Percentiles rank a stretch among this genome's conserved stretches.
Conservation (phyloP, 2,329 filamentous ascomycete genomes). For the Pestalotiopsis sp. region DNA sequence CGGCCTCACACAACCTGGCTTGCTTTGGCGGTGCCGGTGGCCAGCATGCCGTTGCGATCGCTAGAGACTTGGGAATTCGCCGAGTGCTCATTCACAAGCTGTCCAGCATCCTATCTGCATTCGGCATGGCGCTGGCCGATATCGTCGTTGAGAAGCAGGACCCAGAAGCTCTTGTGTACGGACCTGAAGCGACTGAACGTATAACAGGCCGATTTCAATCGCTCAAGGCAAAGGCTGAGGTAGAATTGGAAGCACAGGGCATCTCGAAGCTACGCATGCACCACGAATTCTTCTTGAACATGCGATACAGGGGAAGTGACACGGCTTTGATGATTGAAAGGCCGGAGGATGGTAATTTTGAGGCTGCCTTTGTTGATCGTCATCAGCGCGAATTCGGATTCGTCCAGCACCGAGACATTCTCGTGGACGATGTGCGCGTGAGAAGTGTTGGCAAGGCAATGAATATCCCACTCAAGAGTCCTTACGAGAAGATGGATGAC, state of each 20-base stretch:
- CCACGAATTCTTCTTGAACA: slow-evolving; percentile 41
- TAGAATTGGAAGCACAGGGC: slow-evolving; percentile 21
- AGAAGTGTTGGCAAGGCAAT: slow-evolving; percentile 29
- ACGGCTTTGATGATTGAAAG: slow-evolving; percentile 50
- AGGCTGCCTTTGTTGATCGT: slow-evolving; percentile 34
- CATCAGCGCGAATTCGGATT: slow-evolving; percentile 46
- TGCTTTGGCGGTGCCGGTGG: slow-evolving; percentile 72
- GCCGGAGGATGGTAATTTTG: slow-evolving; percentile 37
- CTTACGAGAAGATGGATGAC: background rate
- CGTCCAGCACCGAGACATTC: slow-evolving; percentile 35
- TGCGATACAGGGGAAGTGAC: slow-evolving; percentile 53
- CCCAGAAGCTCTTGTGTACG: slow-evolving; percentile 17
- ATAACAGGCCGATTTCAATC: slow-evolving; percentile 10
- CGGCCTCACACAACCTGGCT: slow-evolving; percentile 32
- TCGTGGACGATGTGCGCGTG: slow-evolving; percentile 42
- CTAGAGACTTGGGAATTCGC: slow-evolving; percentile 39
- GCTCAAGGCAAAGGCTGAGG: slow-evolving; percentile 39
- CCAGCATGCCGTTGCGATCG: slow-evolving; percentile 52
- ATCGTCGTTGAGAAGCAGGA: slow-evolving; percentile 18
- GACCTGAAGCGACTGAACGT: slow-evolving; percentile 7
- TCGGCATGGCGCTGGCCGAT: slow-evolving; percentile 19
- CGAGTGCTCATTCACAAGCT: slow-evolving; percentile 42
- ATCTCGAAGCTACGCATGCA: slow-evolving; percentile 14
- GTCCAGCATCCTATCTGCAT: slow-evolving; percentile 38
- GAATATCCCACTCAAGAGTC: background rate